Percentiles rank a stretch among this genome's conserved stretches.
Conservation (phyloP, 208 protist species). For the Wallacemonas sp. region DNA sequence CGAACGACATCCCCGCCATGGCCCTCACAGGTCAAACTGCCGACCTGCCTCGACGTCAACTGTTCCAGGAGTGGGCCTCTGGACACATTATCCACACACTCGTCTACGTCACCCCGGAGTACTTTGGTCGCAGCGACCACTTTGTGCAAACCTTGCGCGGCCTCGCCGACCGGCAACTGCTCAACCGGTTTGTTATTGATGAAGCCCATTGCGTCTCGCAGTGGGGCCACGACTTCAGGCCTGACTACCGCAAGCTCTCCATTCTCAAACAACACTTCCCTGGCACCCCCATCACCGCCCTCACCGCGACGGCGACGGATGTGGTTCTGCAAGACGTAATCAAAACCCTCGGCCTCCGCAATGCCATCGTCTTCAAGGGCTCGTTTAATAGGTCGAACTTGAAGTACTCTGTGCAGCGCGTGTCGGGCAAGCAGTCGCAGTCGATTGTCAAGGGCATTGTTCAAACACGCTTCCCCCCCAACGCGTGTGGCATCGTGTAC, state of each 20-base stretch:
- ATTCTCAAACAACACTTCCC: slow-evolving; percentile 77
- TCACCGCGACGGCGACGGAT: slow-evolving; percentile 86
- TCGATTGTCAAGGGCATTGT: slow-evolving; percentile 61
- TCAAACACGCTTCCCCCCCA: slow-evolving; percentile 58
- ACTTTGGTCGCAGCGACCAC: slow-evolving; percentile 83
- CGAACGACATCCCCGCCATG: slow-evolving; percentile 82
- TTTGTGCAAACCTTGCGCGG: slow-evolving; percentile 58
- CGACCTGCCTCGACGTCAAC: slow-evolving; percentile 46
- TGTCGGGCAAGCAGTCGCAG: slow-evolving; percentile 45
- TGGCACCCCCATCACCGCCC: slow-evolving; percentile 67
- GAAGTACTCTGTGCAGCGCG: slow-evolving; percentile 67
- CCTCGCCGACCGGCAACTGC: slow-evolving; percentile 49
- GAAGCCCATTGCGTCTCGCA: slow-evolving; percentile 97
- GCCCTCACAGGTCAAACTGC: slow-evolving; percentile 77
- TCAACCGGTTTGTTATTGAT: slow-evolving; percentile 91
- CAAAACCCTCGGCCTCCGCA: slow-evolving; percentile 54
- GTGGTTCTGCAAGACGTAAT: slow-evolving; percentile 90
- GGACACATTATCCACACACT: slow-evolving; percentile 63
- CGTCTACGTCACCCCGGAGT: slow-evolving; percentile 89
- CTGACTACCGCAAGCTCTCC: slow-evolving; percentile 75
- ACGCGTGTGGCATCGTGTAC: slow-evolving; percentile 85
- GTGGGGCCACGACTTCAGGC: slow-evolving; percentile 97
- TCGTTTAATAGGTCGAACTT: slow-evolving; percentile 85
- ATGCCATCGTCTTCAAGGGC: slow-evolving; percentile 80
- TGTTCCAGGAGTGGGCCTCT: slow-evolving; percentile 71